Evolutionary conservation across 176 grass and related monocot species (phyloP), one percentile per base, ranked within the genome.

Genomic region (Oryza brachyantha): DNA sequence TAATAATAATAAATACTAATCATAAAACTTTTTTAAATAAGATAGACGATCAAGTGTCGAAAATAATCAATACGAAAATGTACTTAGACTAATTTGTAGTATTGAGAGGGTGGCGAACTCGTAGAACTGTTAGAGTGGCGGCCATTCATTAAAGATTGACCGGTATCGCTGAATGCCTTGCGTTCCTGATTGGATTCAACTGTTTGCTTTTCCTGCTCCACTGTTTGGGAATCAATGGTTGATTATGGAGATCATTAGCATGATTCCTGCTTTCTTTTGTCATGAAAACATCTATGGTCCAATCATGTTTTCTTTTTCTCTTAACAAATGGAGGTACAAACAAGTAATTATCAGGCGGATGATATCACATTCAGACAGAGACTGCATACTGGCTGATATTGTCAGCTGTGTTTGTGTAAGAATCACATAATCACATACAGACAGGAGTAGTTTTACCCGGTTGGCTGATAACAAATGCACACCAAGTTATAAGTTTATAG

Each of bases 111-210:
- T 2, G 39, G 7, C 48, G 17, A 52, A 1, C 7, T 2, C 2
- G 19, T 52, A 52, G 48, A 19, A 45, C 31, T 48, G 31, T 55
- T 29, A 50, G 11, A n/a, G 59, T 29, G 8, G 13, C 11, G 61
- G 70, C 70, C 16, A 66, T n/a, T 57, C 17, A 75, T 58, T 75
- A 36, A 32, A 52, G 60, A 66, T 67, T 75, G 81, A 82, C 70
- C 70, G 14, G 21, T 16, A 45, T 10, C 26, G 27, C 36, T 57
- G n/a, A 26, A 72, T 81, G 66, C 31, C 34, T 59, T 52, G 19
- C 2, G 48, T 52, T 26, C 67, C 46, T 68, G 62, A 68, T 75
- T 75, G 41, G 62, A 67, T 68, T 11, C 0, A 37, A 76, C 72
- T 75, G 34, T 57, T 75, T 39, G 25, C 25, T 45, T 74, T 74